phyloP scores from a whole-genome alignment of 2,329 filamentous ascomycete species.

The Fusarium avenaceum region DNA sequence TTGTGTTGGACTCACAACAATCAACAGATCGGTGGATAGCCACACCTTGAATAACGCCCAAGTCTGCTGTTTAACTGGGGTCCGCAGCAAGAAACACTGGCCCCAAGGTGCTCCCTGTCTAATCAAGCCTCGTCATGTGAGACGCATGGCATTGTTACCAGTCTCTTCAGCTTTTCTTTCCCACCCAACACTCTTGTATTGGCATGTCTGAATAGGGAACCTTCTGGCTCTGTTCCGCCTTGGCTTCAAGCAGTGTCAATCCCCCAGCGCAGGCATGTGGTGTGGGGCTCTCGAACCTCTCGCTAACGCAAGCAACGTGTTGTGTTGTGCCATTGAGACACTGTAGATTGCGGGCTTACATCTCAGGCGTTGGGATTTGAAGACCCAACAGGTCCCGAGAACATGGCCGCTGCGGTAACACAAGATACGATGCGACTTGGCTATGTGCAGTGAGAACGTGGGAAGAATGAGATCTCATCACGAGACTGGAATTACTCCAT shows the following conservation, averaged over 20 bases:
- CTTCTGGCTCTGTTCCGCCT: not conserved
- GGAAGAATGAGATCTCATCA: not conserved
- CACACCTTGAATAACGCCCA: slow-evolving; percentile 6
- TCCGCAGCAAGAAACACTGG: slow-evolving; percentile 6
- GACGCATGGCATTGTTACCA: slow-evolving; percentile 5
- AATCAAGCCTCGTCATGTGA: slow-evolving; percentile 15
- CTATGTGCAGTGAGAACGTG: not conserved
- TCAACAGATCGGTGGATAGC: not conserved
- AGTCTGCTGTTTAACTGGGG: not conserved
- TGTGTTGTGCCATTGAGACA: not conserved
- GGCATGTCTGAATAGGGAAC: not conserved
- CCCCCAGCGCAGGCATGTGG: slow-evolving; percentile 6
- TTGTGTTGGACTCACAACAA: slow-evolving; percentile 7
- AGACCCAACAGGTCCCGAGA: slow-evolving; percentile 26
- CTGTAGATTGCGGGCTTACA: slow-evolving; percentile 35
- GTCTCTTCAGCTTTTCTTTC: slow-evolving; percentile 23
- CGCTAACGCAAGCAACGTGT: slow-evolving; percentile 1
- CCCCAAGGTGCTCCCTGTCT: slow-evolving; percentile 1
- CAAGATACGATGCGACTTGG: not conserved
- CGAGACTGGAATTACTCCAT: not conserved
- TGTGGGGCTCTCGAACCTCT: slow-evolving; percentile 12
- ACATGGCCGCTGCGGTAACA: slow-evolving; percentile 18
- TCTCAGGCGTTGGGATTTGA: slow-evolving; percentile 19
- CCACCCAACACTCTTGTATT: slow-evolving; percentile 13
- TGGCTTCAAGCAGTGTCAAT: not conserved